These are phyloP conservation scores for Xylariales sp. DNA, from an alignment of 2,329 filamentous ascomycete genomes.

Conservation along the genomic window DNA sequence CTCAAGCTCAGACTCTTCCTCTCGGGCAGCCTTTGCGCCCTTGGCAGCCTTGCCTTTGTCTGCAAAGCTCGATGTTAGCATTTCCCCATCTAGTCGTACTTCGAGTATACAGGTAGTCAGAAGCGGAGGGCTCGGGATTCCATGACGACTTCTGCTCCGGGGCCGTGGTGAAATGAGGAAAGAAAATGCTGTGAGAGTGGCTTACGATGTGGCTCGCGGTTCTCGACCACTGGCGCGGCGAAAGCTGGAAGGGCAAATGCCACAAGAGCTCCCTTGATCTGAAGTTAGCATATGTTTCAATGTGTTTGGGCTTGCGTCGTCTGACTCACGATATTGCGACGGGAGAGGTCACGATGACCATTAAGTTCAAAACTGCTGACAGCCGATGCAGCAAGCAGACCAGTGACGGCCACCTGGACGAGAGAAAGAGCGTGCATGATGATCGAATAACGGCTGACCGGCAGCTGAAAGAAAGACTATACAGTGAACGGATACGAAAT, in stretches of 20 bases:
- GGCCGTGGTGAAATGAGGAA: no score
- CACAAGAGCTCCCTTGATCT: constrained; percentile 21
- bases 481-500: constrained; percentile 12
- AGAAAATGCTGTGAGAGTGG: no score
- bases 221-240: constrained; percentile 9
- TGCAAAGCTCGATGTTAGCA: no score
- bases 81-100: no score
- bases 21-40: constrained; percentile 3
- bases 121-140: no score
- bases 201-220: constrained; percentile 11
- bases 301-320: no score
- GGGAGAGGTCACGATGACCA: constrained; percentile 16
- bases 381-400: constrained; percentile 26
- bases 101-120: no score
- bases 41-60: constrained; percentile 15
- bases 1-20: constrained; percentile 8
- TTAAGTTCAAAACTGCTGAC: constrained; percentile 23
- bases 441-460: constrained; percentile 20
- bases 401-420: constrained; percentile 23
- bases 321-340: constrained; percentile 13
- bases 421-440: constrained; percentile 28
- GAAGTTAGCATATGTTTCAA: no score
- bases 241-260: constrained; percentile 22
- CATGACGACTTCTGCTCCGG: no score
- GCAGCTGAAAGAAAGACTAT: constrained; percentile 24